phyloP scores from a whole-genome alignment of 2,329 filamentous ascomycete species.

The Rugonectria rugulosa region DNA sequence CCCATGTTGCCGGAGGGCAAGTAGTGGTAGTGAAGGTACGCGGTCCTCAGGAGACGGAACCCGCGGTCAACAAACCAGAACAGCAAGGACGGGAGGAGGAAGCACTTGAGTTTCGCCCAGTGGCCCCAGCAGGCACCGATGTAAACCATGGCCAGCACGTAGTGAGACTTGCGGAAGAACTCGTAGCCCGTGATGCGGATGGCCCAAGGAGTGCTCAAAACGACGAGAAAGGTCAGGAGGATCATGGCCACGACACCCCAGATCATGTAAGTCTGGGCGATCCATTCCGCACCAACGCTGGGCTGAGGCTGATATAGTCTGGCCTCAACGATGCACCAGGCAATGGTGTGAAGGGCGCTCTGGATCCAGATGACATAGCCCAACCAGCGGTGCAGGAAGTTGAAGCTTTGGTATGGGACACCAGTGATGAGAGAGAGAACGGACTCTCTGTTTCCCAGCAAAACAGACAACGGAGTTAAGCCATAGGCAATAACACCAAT shows the following conservation, averaged over 20 bases:
- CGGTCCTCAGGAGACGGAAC: constrained; percentile 64
- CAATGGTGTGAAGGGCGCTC: constrained; percentile 72
- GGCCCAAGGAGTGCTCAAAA: constrained; percentile 63
- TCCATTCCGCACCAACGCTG: constrained; percentile 60
- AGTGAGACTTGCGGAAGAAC: constrained; percentile 78
- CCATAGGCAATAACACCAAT: constrained; percentile 77
- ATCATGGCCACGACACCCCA: constrained; percentile 76
- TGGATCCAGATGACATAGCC: constrained; percentile 78
- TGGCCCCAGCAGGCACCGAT: constrained; percentile 80
- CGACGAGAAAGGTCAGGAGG: constrained; percentile 66
- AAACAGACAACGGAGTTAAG: constrained; percentile 73
- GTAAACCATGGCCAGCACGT: constrained; percentile 76
- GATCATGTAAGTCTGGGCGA: constrained; percentile 72
- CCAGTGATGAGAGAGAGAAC: constrained; percentile 75
- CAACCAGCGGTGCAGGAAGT: constrained; percentile 79
- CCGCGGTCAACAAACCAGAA: constrained; percentile 72
- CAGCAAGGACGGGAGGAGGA: constrained; percentile 70
- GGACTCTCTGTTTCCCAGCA: constrained; percentile 74
- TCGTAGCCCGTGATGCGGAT: constrained; percentile 77
- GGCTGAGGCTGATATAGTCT: constrained; percentile 77
- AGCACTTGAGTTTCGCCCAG: constrained; percentile 73
- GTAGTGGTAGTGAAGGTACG: constrained; percentile 68
- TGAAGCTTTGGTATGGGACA: constrained; percentile 78
- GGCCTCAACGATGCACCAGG: constrained; percentile 73
- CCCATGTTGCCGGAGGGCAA: constrained; percentile 51